A percentile compares a stretch with the other conserved stretches of the same genome.
phyloP scores from a whole-genome alignment of 2,329 filamentous ascomycete species.

The Epicoccum sorghinum region DNA sequence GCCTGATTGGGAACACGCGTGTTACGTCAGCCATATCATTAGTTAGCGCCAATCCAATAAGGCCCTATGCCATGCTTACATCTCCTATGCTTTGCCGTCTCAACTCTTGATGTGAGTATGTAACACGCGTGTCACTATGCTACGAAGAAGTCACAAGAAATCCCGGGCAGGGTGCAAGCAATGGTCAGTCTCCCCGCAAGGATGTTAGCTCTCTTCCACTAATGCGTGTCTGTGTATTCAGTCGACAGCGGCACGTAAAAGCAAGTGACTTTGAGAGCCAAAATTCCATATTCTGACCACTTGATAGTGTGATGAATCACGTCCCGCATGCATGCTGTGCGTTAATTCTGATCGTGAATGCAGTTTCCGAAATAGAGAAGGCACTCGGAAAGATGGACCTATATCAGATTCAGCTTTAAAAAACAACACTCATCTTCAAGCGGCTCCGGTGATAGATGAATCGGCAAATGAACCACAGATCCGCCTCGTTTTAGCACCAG shows the following conservation, averaged over 20 bases:
- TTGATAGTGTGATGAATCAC: constrained; percentile 28
- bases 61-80: neutral
- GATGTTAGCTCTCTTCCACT: too few relatives aligned
- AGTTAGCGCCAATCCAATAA: neutral
- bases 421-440: neutral
- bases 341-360: constrained; percentile 23
- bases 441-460: neutral
- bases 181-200: constrained; percentile 20
- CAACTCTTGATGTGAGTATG: neutral
- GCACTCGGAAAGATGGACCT: neutral
- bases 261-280: neutral
- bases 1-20: constrained; percentile 10
- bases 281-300: neutral
- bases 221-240: constrained; percentile 1
- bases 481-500: neutral
- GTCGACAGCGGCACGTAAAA: constrained; percentile 30
- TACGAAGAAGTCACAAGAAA: constrained; percentile 32
- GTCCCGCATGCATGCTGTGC: constrained; percentile 26
- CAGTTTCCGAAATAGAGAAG: neutral
- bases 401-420: neutral
- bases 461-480: neutral
- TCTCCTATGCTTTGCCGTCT: neutral
- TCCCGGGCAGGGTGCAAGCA: constrained; percentile 25
- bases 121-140: constrained; percentile 22
- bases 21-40: constrained; percentile 16